These are phyloP conservation scores for Cyclotella cryptica DNA, from an alignment of 108 stramenopile genomes.

Conservation along the genomic window DNA sequence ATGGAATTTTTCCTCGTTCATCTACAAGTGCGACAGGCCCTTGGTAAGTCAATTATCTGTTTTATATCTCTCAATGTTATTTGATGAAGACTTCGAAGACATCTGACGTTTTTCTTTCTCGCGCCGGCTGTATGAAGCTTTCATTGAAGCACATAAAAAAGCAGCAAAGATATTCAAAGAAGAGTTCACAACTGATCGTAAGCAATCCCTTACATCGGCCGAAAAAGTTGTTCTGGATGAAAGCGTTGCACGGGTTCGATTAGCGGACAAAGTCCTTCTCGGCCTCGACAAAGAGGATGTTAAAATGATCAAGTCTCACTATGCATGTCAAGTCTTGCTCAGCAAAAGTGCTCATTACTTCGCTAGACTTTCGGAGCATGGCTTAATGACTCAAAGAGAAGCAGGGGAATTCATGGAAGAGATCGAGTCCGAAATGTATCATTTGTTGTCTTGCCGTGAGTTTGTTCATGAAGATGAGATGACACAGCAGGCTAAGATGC, in stretches of 20 bases:
- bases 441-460: constrained; percentile 17
- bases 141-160: constrained; percentile 39
- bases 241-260: constrained; percentile 44
- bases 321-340: constrained; percentile 73
- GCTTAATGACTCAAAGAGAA: constrained; percentile 71
- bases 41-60: background rate
- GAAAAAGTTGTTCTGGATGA: constrained; percentile 69
- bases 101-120: background rate
- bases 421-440: constrained; percentile 36
- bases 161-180: constrained; percentile 53
- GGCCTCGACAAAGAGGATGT: constrained; percentile 48
- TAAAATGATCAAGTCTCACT: constrained; percentile 61
- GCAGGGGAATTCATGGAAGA: constrained; percentile 63
- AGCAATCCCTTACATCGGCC: constrained; percentile 41
- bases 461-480: constrained; percentile 20
- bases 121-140: too few relatives aligned
- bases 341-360: constrained; percentile 52
- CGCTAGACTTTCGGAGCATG: constrained; percentile 47
- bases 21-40: constrained; percentile 19
- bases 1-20: constrained; percentile 53
- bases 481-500: constrained; percentile 8
- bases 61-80: background rate
- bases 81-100: background rate
- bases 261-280: constrained; percentile 50
- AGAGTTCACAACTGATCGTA: constrained; percentile 46